phyloP scores from a whole-genome alignment of 1,284 basidiomycete species.

The Microbotryomycetes sp. region DNA sequence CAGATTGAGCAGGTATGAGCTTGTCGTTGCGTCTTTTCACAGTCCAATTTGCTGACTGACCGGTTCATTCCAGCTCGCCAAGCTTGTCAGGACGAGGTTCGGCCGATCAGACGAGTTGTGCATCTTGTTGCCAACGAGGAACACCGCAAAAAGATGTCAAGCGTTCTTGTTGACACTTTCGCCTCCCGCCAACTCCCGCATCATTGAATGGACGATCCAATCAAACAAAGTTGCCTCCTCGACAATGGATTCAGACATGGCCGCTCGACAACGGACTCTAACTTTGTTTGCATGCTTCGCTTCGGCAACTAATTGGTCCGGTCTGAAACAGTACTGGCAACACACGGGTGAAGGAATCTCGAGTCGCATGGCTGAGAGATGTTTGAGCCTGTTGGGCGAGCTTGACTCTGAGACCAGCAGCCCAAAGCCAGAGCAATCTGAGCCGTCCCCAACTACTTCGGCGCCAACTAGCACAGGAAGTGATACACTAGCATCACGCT shows the following conservation, averaged over 20 bases:
- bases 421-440: not conserved
- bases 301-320: constrained; percentile 54
- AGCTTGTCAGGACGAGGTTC: constrained; percentile 69
- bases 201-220: constrained; percentile 66
- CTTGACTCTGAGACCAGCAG: constrained; percentile 38
- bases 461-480: constrained; percentile 20
- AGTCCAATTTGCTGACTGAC: too few species aligned
- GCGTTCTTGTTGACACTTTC: constrained; percentile 58
- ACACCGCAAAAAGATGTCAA: constrained; percentile 65
- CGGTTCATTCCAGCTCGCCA: constrained; percentile 73
- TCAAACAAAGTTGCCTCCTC: constrained; percentile 41
- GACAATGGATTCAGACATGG: constrained; percentile 36
- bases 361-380: constrained; percentile 77
- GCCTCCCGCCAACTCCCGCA: constrained; percentile 53
- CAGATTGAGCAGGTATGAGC: constrained; percentile 72
- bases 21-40: constrained; percentile 9
- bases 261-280: constrained; percentile 40
- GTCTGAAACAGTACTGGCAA: constrained; percentile 93
- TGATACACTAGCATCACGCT: not conserved
- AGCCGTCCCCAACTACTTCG: constrained; percentile 13
- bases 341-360: constrained; percentile 87
- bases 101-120: constrained; percentile 62
- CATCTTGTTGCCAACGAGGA: constrained; percentile 69
- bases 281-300: constrained; percentile 79
- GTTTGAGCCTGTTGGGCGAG: constrained; percentile 59